These are phyloP conservation scores for Rheum nobile DNA, from an alignment of 148 eudicot species.

Conservation along the genomic window DNA sequence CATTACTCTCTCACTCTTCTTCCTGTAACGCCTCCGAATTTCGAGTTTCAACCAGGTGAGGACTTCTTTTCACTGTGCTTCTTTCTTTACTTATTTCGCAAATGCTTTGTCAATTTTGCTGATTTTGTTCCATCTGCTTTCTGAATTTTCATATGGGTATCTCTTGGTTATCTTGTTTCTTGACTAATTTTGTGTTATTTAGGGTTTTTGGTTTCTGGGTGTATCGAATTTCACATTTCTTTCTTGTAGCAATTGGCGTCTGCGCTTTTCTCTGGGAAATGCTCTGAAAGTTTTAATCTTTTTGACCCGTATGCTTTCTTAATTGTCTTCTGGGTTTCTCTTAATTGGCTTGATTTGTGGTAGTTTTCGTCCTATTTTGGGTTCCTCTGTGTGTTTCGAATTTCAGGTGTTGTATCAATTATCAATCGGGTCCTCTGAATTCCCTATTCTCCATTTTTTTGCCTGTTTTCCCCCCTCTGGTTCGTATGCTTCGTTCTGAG, in stretches of 20 bases:
- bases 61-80: not conserved
- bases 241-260: not conserved
- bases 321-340: too few species aligned
- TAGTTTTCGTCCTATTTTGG: not conserved
- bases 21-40: not conserved
- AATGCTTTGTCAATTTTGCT: not conserved
- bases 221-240: not conserved
- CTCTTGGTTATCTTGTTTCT: not conserved
- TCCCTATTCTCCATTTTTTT: not conserved
- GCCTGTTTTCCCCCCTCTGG: too few species aligned
- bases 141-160: not conserved
- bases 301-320: not conserved
- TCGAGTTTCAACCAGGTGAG: not conserved
- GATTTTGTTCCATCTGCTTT: not conserved
- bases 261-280: not conserved
- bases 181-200: not conserved
- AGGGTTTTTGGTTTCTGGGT: not conserved
- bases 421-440: not conserved
- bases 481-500: too few species aligned
- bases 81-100: not conserved
- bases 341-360: not conserved
- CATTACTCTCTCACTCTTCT: not conserved
- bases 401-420: not conserved
- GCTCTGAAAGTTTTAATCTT: not conserved
- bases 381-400: not conserved